phyloP scores from a whole-genome alignment of 2,329 filamentous ascomycete genomes.

The Colletotrichum brevisporum region DNA sequence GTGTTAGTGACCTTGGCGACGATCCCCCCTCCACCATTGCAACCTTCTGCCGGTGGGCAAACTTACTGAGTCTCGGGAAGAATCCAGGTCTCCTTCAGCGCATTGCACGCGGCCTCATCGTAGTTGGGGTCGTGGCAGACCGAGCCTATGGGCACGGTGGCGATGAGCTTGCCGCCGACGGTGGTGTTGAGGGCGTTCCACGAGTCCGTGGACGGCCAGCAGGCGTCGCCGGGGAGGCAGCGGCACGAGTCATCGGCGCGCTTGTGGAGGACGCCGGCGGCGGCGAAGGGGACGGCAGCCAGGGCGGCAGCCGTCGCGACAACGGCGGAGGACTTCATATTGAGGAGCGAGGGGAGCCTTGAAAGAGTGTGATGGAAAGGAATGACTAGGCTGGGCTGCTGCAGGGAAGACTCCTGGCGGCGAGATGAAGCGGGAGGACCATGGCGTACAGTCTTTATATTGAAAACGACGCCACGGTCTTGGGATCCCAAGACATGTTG shows the following conservation, averaged over 20 bases:
- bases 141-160: slow-evolving; percentile 65
- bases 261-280: slow-evolving; percentile 33
- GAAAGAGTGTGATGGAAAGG: slow-evolving; percentile 20
- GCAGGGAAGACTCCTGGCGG: slow-evolving; percentile 38
- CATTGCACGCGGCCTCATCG: slow-evolving; percentile 58
- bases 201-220: slow-evolving; percentile 63
- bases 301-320: slow-evolving; percentile 29
- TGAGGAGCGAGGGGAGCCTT: slow-evolving; percentile 26
- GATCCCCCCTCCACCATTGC: not conserved
- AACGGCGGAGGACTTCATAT: slow-evolving; percentile 35
- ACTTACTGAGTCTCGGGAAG: slow-evolving; percentile 53
- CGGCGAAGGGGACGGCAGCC: slow-evolving; percentile 30
- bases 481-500: slow-evolving; percentile 3
- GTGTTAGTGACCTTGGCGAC: slow-evolving; percentile 18
- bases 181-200: slow-evolving; percentile 68
- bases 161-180: slow-evolving; percentile 64
- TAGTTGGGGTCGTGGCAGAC: slow-evolving; percentile 66
- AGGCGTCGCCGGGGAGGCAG: slow-evolving; percentile 65
- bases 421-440: slow-evolving; percentile 19
- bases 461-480: not conserved
- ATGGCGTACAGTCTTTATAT: slow-evolving; percentile 39
- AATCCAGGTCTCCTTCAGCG: slow-evolving; percentile 53
- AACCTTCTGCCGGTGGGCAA: not conserved
- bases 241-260: slow-evolving; percentile 50
- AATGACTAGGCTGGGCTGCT: slow-evolving; percentile 38